Conservation (phyloP, 768 basidiomycete species). For the Mycena belliarum region DNA sequence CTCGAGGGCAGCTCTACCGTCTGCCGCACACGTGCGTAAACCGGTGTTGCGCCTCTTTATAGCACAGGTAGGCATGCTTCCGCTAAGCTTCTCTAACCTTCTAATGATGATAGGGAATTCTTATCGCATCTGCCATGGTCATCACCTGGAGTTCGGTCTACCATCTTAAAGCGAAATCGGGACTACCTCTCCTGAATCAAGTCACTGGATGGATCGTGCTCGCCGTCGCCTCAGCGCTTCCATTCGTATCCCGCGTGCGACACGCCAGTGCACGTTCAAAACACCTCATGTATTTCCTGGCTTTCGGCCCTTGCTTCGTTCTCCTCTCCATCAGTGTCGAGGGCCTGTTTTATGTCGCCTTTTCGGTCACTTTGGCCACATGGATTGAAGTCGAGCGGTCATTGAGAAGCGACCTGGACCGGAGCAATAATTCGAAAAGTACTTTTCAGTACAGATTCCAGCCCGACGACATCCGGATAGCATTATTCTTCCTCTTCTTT, state of each 20-base stretch:
- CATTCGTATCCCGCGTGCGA: conserved; percentile 42
- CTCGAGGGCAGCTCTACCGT: background rate
- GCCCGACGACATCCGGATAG: conserved; percentile 68
- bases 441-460: conserved; percentile 42
- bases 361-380: conserved; percentile 56
- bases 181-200: conserved; percentile 64
- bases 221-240: conserved; percentile 50
- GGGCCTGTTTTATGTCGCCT: conserved; percentile 76
- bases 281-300: conserved; percentile 64
- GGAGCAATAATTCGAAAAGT: conserved; percentile 19
- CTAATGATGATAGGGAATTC: conserved; percentile 35
- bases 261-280: conserved; percentile 47
- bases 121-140: conserved; percentile 48
- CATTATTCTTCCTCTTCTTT: conserved; percentile 82
- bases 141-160: conserved; percentile 60
- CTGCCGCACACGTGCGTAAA: background rate
- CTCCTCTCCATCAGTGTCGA: conserved; percentile 83
- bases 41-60: conserved; percentile 20
- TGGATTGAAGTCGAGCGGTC: conserved; percentile 70
- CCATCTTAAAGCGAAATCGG: conserved; percentile 64
- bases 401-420: conserved; percentile 23
- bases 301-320: conserved; percentile 74
- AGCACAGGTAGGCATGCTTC: conserved; percentile 27
- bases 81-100: background rate
- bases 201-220: conserved; percentile 65